Percentiles rank a stretch among this genome's conserved stretches.
phyloP scores from a whole-genome alignment of 345 rosid genomes.

The Corchorus olitorius region DNA sequence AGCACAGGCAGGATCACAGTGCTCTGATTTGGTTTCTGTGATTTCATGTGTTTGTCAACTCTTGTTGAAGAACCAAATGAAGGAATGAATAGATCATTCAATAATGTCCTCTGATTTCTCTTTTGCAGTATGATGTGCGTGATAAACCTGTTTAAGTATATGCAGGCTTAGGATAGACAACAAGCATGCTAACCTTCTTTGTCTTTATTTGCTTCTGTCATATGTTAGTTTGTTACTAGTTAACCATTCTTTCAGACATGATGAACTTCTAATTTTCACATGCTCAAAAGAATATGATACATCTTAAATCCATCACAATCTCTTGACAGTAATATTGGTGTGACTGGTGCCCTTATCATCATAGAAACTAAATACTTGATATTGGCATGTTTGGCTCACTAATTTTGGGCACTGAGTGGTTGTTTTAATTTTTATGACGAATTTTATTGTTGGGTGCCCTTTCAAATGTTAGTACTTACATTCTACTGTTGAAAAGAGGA shows the following conservation, averaged over 20 bases:
- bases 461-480: not conserved
- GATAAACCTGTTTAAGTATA: not conserved
- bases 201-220: not conserved
- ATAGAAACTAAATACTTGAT: not conserved
- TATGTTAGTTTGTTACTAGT: not conserved
- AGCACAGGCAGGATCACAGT: not conserved
- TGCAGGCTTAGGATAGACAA: not conserved
- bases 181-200: not conserved
- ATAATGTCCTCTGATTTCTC: slow-evolving; percentile 1
- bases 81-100: not conserved
- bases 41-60: not conserved
- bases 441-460: not conserved
- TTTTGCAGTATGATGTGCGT: not conserved
- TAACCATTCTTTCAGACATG: not conserved
- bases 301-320: not conserved
- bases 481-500: not conserved
- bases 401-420: not conserved
- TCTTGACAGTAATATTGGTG: not conserved
- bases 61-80: not conserved
- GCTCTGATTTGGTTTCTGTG: not conserved
- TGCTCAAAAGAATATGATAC: not conserved
- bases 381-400: not conserved
- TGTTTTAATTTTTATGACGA: not conserved
- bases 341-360: slow-evolving; percentile 2
- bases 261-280: not conserved